Base-by-base conservation (phyloP, 208 protist species). In the Leishmania aethiopica region DNA sequence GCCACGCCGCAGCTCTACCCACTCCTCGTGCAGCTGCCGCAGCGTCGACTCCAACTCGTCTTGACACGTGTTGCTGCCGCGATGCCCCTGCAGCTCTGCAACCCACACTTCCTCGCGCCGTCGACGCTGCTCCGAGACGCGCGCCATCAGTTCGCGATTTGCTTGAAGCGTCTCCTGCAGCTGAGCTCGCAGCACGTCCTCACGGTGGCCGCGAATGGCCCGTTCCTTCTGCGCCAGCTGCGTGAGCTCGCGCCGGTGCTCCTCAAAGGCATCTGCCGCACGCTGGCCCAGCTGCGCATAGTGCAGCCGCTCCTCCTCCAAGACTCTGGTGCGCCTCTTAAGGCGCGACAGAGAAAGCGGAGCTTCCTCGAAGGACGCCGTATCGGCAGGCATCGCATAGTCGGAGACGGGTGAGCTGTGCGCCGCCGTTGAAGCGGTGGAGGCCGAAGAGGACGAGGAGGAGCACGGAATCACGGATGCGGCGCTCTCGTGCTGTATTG, bases 181-280 rank as follows among this genome's bases (percentile, higher is more conserved):
- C 78, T 92, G 83, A 25, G 49, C 62, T 2, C 91, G 90, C 75
- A 96, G 86, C n/a, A 69, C 74, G 37, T 95, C 91, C 80, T 96
- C 92, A 57, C 83, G 76, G 11, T 85, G 82, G 15, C 79, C 71
- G n/a, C 86, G 84, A 7, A 94, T 79, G 66, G 91, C 91, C 6
- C 88, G 91, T 80, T 96, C 91, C 79, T 91, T 94, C 67, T 94
- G 89, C 51, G 81, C 72, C 15, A 97, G 88, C 51, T 89, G 88
- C 28, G 87, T 92, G 37, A 97, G 83, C 55, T 97, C 92, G 57
- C 84, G 79, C 0, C 94, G 90, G 87, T 97, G 94, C 67, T 82
- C 81, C 37, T 93, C 91, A 60, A 95, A 95, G 60, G 86, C 88
- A 45, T 82, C 77, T 57, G 86, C 51, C 42, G 92, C 86, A 67